Evolutionary conservation across 1,284 basidiomycete species (phyloP), one percentile per base, ranked within the genome.

Genomic region (Agaricales sp.): DNA sequence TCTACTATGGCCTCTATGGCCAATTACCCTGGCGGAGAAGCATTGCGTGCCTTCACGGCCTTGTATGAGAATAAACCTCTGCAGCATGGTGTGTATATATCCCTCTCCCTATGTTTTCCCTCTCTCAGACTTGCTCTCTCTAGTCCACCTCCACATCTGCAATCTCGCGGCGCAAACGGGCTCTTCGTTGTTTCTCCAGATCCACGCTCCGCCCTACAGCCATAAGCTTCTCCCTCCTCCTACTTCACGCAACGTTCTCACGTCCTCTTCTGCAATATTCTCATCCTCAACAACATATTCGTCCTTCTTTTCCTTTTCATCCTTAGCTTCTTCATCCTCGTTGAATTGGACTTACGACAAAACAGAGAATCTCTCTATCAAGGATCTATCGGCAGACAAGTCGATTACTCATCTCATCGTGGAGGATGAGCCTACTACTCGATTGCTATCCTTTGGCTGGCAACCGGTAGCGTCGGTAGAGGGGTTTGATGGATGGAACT

Each of bases 1-100:
- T 68, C 78, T 2, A 77, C 79, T 0, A 64, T 65, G 30, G 69
- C 85, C 1, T 91, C 89, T 2, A 71, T 74, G 38, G 62, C 63
- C 48, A 99, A 98, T 65, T 98, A 99, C 60, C 93, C 95, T 0
- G 95, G 95, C 1, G 95, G 95, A 0, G 64, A 74, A 3, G 88
- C 92, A 0, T 68, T 96, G 47, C 59, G 61, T 2, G 57, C 62
- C 0, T 77, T 95, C 54, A 87, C 95, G 55, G 56, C 64, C 35
- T 61, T 65, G 22, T 74, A 68, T 59, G 64, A 55, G 20, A 61
- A 55, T 26, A 62, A 62, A 61, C 43, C 53, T 16, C 16, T 16
- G 4, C 39, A 41, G 18, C 6, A n/a, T 20, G 19, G 39, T 41
- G 16, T 16, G 39, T 41, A 8, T 43, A 63, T 72, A 70, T 52